phyloP scores from a whole-genome alignment of 345 rosid genomes.

The Streptanthus diversifolius region DNA sequence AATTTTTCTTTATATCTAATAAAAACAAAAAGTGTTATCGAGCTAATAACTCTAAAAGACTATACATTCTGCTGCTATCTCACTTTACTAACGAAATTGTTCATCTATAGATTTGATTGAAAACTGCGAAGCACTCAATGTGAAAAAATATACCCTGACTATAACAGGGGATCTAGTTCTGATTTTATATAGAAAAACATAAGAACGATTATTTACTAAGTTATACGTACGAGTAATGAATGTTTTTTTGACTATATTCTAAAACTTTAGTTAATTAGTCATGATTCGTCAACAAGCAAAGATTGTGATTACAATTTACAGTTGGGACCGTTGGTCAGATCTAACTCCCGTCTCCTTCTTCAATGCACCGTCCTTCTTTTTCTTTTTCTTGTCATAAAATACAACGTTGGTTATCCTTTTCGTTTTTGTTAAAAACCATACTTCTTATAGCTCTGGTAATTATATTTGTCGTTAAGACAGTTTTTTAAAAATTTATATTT shows the following conservation, averaged over 20 bases:
- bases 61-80: neutral
- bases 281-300: neutral
- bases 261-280: neutral
- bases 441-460: too few species aligned
- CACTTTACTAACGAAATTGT: neutral
- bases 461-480: too few species aligned
- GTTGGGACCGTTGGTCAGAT: constrained; percentile 36
- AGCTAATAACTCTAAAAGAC: neutral
- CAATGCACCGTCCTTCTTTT: constrained; percentile 39
- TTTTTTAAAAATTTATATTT: too few species aligned
- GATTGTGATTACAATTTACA: constrained; percentile 18
- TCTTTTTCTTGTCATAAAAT: neutral
- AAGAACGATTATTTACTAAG: neutral
- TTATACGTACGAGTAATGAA: neutral
- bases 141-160: neutral
- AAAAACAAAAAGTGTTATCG: neutral
- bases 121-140: neutral
- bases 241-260: neutral
- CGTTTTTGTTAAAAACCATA: neutral
- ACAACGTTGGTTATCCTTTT: neutral
- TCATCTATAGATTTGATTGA: neutral
- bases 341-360: constrained; percentile 24
- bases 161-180: neutral
- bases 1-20: too few species aligned
- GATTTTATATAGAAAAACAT: neutral